Base-by-base conservation (phyloP, 2,329 filamentous ascomycete genomes). In the Sclerotinia trifoliorum region DNA sequence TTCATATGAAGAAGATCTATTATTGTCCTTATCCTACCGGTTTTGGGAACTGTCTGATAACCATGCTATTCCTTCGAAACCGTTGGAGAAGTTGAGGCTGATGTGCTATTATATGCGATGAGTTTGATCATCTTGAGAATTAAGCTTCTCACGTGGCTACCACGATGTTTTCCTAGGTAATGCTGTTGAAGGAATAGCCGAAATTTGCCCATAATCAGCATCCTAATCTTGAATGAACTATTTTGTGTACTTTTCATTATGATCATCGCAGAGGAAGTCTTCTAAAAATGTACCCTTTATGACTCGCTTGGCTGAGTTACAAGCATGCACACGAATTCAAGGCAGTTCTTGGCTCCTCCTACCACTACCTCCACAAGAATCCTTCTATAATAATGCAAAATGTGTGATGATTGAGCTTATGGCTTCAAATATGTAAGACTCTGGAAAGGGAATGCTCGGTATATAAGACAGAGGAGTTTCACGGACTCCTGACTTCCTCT, bases 381-480 rank as follows among this genome's bases (percentile, higher is more conserved):
- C 65, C 65, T 67, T 67, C 46, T 26, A 24, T 67, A 5, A 35
- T n/a, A 19, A 32, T 52, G 56, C 19, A 67, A 39, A 62, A 46
- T 29, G 35, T 19, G 7, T 62, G 26, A 26, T 19, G 35, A 26
- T 67, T 42, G 56, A 54, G 11, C 24, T 42, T 15, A 67, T 52
- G 3, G 13, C 46, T 35, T 26, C 13, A 19, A 39, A 19, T 13
- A 42, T 54, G 26, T 62, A 15, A 52, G 48, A 21, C 35, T 54
- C 56, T 11, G 5, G 26, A 67, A 21, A 62, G 32, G n/a, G 24
- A 29, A 44, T 62, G 44, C 11, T 52, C 35, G 15, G 5, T 54
- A 67, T 62, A 62, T 67, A 67, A 67, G 56, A 67, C 21, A 15
- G 48, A 46, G 35, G 35, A 46, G 26, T 48, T 48, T 46, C 58